phyloP scores from a whole-genome alignment of 345 rosid species.

The Salix dunnii region DNA sequence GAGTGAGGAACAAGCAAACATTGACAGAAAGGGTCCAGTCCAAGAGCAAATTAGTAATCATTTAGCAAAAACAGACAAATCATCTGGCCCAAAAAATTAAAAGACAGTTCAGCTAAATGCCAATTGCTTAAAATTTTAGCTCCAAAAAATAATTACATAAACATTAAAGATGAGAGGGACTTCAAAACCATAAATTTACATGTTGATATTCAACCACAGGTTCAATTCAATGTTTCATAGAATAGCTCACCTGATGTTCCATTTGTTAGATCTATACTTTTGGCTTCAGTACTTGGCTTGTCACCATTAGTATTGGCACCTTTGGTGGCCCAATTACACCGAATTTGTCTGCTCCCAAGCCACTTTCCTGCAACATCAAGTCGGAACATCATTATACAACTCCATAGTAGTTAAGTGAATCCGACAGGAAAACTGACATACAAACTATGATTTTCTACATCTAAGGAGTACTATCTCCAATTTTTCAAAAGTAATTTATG shows the following conservation, averaged over 20 bases:
- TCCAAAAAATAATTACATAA: not conserved
- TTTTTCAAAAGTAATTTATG: no score
- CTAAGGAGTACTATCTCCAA: no score
- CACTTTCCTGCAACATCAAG: slow-evolving; percentile 57
- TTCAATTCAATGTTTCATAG: not conserved
- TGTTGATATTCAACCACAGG: not conserved
- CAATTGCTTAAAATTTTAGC: not conserved
- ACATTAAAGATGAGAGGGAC: not conserved
- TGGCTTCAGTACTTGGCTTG: slow-evolving; percentile 70
- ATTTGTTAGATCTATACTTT: slow-evolving; percentile 80
- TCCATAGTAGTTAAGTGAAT: not conserved
- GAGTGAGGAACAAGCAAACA: no score
- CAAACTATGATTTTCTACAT: not conserved
- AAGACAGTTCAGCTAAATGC: not conserved
- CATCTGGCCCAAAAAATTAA: not conserved
- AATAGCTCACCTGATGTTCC: slow-evolving; percentile 66
- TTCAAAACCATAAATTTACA: not conserved
- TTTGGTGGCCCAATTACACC: slow-evolving; percentile 97
- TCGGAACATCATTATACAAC: slow-evolving; percentile 7
- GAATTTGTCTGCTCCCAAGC: slow-evolving; percentile 92
- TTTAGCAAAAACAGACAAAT: no score
- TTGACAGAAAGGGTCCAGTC: no score
- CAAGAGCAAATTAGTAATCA: no score
- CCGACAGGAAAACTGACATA: not conserved
- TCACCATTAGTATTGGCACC: slow-evolving; percentile 78